Evolutionary conservation across 208 protist species (phyloP).

Genomic region (Crithidia bombi): DNA sequence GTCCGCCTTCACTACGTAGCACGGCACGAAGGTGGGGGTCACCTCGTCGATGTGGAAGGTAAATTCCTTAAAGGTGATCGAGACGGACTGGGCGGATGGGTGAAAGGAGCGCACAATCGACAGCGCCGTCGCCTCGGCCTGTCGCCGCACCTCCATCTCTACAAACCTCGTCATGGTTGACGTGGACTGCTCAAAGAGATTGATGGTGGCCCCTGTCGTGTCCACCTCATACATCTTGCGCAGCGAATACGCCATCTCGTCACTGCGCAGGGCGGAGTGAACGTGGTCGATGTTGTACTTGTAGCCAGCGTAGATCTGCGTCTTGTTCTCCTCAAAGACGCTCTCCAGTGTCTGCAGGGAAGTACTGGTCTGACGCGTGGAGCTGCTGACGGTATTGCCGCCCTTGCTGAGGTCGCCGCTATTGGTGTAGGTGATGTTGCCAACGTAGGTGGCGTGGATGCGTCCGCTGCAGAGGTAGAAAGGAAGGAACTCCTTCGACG

Average conservation of each 20-base stretch:
- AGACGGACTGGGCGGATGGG: slow-evolving; percentile 54
- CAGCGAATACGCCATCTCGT: slow-evolving; percentile 58
- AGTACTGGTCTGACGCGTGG: slow-evolving; percentile 45
- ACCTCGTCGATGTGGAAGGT: slow-evolving; percentile 65
- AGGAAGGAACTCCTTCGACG: slow-evolving; percentile 84
- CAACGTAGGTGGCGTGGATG: slow-evolving; percentile 62
- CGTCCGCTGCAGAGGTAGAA: slow-evolving; percentile 85
- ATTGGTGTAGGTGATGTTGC: slow-evolving; percentile 54
- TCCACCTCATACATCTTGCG: slow-evolving; percentile 66
- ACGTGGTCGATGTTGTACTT: slow-evolving; percentile 91
- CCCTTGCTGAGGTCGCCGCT: slow-evolving; percentile 13
- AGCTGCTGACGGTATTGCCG: slow-evolving; percentile 28
- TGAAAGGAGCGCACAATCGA: slow-evolving; percentile 67
- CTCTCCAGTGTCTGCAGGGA: slow-evolving; percentile 59
- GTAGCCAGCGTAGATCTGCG: slow-evolving; percentile 89
- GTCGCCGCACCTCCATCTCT: slow-evolving; percentile 49
- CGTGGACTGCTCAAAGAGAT: slow-evolving; percentile 91
- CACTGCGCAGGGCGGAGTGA: slow-evolving; percentile 61
- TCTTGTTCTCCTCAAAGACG: slow-evolving; percentile 73
- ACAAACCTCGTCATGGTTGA: slow-evolving; percentile 64
- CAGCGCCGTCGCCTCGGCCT: slow-evolving; percentile 56
- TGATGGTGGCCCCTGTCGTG: slow-evolving; percentile 70
- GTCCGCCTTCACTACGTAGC: slow-evolving; percentile 78
- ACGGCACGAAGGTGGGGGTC: slow-evolving; percentile 80
- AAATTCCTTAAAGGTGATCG: slow-evolving; percentile 60